These are phyloP conservation scores for Pichia deserticola DNA, from an alignment of 805 yeast species.

Conservation along the genomic window DNA sequence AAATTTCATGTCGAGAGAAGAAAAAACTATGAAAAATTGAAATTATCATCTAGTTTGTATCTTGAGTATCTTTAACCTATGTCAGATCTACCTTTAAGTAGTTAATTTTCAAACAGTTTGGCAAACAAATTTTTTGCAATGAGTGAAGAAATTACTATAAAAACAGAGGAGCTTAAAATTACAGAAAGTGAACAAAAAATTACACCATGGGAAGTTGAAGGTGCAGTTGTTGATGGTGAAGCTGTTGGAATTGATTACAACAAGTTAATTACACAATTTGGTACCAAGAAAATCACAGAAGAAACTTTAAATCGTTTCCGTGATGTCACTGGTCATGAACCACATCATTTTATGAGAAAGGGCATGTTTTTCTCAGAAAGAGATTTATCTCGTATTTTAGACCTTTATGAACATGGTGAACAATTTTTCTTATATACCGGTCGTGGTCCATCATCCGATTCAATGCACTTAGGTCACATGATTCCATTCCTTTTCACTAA, in stretches of 20 bases:
- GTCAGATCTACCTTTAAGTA: not conserved
- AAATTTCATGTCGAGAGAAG: not conserved
- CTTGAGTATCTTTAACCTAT: not conserved
- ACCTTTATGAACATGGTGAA: constrained; percentile 87
- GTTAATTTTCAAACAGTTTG: too few species aligned
- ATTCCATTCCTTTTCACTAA: constrained; percentile 92
- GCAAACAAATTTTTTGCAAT: not conserved
- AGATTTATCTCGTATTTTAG: constrained; percentile 70
- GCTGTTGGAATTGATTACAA: constrained; percentile 90
- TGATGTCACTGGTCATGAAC: constrained; percentile 78
- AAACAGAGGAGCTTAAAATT: constrained; percentile 18
- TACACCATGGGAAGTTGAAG: constrained; percentile 99
- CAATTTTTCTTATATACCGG: constrained; percentile 96
- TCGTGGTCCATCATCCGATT: constrained; percentile 91
- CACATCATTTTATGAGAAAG: constrained; percentile 83
- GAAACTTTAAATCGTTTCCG: constrained; percentile 74
- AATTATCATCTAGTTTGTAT: not conserved
- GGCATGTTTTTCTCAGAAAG: constrained; percentile 93
- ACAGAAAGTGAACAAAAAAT: constrained; percentile 43
- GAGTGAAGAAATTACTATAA: constrained; percentile 10
- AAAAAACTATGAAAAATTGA: too few species aligned
- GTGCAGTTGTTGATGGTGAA: constrained; percentile 93
- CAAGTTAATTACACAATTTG: constrained; percentile 78
- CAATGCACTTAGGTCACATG: constrained; percentile 96
- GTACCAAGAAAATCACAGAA: constrained; percentile 63